Base-by-base conservation (phyloP, 1,284 basidiomycete genomes). In the Puccinia coronata region DNA sequence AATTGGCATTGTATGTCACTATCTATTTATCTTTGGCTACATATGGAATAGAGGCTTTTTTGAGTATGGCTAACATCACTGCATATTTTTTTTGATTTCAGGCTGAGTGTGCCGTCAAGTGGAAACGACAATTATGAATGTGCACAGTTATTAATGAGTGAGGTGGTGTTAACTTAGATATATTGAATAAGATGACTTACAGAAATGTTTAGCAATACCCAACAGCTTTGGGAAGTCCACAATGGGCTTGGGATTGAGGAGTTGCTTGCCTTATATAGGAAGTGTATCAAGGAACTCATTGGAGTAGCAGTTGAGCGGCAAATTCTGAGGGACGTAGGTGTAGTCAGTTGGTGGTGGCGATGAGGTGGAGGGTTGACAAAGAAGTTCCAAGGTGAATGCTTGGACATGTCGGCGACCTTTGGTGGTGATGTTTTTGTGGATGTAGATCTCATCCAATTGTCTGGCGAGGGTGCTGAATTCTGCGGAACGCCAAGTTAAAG, bases 81-180 rank as follows among this genome's bases (percentile, higher is more conserved):
- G 23, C 12, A 65, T 31, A 5, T 23, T 41, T 41, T 4, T 65
- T 20, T 20, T 65, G 3, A 41, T 43, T 67, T 20, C 34, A 69
- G 65, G 25, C 65, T 43, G 28, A 69, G 39, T 69, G 65, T 69
- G 12, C 39, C 43, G 34, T 70, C 25, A 18, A 9, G 36, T 70
- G 43, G 67, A 23, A 70, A 70, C 34, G 43, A 70, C 31, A 28
- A 51, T 70, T 47, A 70, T 70, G 67, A 70, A 25, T 65, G 61
- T 65, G 61, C 61, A 61, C 59, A 61, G 59, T 61, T 61, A 34
- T 61, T 61, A 6, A 61, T 61, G 59, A 61, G 59, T 61, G 12
- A 61, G 0, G 6, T 61, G 59, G 8, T 2, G 51, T n/a, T n/a
- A 53, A 1, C 18, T 53, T 14, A 18, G 20, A 47, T 47, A 18